These are phyloP conservation scores for Musa troglodytarum DNA, from an alignment of 176 grass and related monocot species.

Conservation along the genomic window DNA sequence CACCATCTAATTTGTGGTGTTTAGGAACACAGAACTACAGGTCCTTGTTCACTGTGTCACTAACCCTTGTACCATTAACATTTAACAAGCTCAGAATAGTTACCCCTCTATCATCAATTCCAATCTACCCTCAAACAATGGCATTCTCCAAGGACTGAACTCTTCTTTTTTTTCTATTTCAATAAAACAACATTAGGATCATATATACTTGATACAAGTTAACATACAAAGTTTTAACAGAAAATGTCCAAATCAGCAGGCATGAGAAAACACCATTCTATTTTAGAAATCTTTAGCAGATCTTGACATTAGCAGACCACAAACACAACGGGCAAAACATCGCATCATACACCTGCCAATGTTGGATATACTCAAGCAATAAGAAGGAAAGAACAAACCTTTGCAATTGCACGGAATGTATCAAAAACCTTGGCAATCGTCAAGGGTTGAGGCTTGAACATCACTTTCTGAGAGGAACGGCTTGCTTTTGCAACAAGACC, in stretches of 20 bases:
- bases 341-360: too few species aligned
- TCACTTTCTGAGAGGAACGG: constrained; percentile 78
- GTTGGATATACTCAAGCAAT: background rate
- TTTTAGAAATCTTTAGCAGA: background rate
- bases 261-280: background rate
- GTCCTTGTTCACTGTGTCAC: too few species aligned
- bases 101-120: background rate
- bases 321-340: too few species aligned
- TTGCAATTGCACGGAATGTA: constrained; percentile 80
- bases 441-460: constrained; percentile 75
- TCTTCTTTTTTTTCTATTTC: background rate
- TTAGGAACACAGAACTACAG: too few species aligned
- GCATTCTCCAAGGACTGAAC: background rate
- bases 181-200: background rate
- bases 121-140: background rate
- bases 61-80: too few species aligned
- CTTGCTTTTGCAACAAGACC: constrained; percentile 95
- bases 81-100: too few species aligned
- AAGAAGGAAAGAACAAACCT: constrained; percentile 31
- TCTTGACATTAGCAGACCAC: background rate
- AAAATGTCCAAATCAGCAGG: background rate
- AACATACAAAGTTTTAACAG: background rate
- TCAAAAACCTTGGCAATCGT: constrained; percentile 71
- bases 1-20: too few species aligned
- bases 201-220: background rate